These are phyloP conservation scores for Syzygium syzygioides DNA, from an alignment of 441 rosid species.

Conservation along the genomic window DNA sequence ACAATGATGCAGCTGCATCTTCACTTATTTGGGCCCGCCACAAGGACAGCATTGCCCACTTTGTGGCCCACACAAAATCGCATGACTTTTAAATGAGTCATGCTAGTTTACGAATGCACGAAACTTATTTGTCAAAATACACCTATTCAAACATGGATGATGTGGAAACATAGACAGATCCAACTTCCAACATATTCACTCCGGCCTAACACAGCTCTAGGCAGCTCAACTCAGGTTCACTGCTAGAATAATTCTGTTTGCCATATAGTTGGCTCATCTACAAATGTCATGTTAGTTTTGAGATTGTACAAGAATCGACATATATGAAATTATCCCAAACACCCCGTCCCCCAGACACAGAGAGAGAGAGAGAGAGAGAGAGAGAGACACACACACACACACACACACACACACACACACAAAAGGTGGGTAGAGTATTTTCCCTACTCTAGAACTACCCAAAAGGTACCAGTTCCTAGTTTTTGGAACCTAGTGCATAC, in stretches of 20 bases:
- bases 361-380: no score
- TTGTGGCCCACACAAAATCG: neutral
- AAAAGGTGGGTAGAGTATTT: neutral
- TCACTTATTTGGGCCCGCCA: neutral
- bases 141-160: neutral
- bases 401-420: no score
- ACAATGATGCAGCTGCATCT: neutral
- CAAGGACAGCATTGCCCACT: neutral
- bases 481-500: neutral
- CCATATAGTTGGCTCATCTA: neutral
- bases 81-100: neutral
- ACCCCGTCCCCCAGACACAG: fast-evolving
- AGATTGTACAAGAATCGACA: neutral
- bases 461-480: neutral
- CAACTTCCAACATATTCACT: neutral
- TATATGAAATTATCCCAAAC: neutral
- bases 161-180: neutral
- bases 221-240: no score
- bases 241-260: no score
- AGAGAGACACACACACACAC: no score
- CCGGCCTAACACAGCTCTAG: neutral
- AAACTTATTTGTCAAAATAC: neutral
- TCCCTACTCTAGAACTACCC: neutral
- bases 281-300: neutral
- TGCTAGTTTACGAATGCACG: neutral